Percentiles rank a stretch among this genome's conserved stretches.
phyloP scores from a whole-genome alignment of 2,329 filamentous ascomycete species.

The Epichloe baconii region DNA sequence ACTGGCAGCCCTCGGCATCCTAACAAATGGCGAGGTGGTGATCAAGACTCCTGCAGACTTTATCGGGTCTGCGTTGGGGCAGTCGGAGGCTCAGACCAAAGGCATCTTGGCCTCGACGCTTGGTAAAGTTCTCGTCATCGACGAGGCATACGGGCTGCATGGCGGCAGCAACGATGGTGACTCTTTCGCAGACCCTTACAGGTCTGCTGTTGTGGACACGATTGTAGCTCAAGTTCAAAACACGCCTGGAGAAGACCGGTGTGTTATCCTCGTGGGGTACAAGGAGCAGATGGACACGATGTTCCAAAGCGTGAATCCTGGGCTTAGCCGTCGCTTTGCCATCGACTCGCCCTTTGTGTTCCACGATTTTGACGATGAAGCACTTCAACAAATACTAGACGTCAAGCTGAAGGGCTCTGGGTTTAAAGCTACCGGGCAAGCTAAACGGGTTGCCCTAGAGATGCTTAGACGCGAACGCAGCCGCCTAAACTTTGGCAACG shows the following conservation, averaged over 20 bases:
- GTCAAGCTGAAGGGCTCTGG: slow-evolving; percentile 47
- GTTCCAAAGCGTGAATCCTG: slow-evolving; percentile 63
- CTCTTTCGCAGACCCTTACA: slow-evolving; percentile 29
- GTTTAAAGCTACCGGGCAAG: slow-evolving; percentile 37
- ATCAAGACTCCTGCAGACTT: slow-evolving; percentile 65
- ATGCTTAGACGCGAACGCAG: slow-evolving; percentile 49
- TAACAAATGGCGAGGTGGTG: slow-evolving; percentile 59
- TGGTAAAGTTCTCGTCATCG: slow-evolving; percentile 69
- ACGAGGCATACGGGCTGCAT: slow-evolving; percentile 62
- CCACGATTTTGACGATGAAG: slow-evolving; percentile 52
- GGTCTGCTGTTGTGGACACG: slow-evolving; percentile 56
- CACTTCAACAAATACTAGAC: slow-evolving; percentile 43
- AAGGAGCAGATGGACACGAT: slow-evolving; percentile 55
- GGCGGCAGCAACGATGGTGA: slow-evolving; percentile 17
- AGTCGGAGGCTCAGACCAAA: slow-evolving; percentile 60
- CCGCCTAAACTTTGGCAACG: slow-evolving; percentile 60
- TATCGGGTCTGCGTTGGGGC: slow-evolving; percentile 47
- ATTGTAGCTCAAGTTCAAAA: slow-evolving; percentile 63
- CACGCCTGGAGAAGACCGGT: slow-evolving; percentile 56
- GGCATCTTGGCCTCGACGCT: slow-evolving; percentile 50
- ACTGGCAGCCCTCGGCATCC: slow-evolving; percentile 50
- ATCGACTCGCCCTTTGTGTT: slow-evolving; percentile 52
- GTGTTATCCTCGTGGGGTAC: slow-evolving; percentile 60
- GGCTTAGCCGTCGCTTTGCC: slow-evolving; percentile 52
- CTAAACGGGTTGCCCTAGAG: slow-evolving; percentile 40